Evolutionary conservation across 257 asterid genomes (phyloP).

Genomic region (Solanum pimpinellifolium): DNA sequence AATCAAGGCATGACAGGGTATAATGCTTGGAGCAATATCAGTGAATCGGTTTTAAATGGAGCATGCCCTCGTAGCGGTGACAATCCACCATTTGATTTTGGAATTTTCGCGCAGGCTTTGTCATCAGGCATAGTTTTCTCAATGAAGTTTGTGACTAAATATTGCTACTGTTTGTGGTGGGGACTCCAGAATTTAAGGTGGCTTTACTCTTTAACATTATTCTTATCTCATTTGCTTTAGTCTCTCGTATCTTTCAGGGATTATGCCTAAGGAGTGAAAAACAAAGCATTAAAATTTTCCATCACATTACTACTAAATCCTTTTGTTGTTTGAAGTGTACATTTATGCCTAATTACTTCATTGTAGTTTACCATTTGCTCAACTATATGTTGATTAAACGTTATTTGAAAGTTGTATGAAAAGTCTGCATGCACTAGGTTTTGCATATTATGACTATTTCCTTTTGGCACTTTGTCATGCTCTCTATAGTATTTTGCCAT

Average conservation of each 20-base stretch:
- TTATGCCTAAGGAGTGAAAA: neutral
- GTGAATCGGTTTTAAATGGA: conserved; percentile 39
- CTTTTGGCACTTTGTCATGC: neutral
- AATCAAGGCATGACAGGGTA: conserved; percentile 25
- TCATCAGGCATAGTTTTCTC: conserved; percentile 64
- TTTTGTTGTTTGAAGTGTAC: neutral
- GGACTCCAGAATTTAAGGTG: conserved; percentile 87
- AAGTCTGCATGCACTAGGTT: neutral
- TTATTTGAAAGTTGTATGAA: neutral
- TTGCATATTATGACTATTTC: neutral
- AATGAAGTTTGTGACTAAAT: conserved; percentile 55
- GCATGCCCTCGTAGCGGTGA: conserved; percentile 28
- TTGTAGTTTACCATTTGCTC: neutral
- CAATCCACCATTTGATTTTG: conserved; percentile 47
- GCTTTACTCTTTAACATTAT: neutral
- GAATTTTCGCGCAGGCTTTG: conserved; percentile 65
- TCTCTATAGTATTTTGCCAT: neutral
- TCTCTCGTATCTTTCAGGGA: neutral
- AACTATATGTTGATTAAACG: neutral
- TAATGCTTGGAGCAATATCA: conserved; percentile 46
- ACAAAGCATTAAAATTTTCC: neutral
- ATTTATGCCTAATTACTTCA: neutral
- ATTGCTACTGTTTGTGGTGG: conserved; percentile 93
- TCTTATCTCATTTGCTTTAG: neutral
- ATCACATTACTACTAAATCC: neutral